A percentile compares a stretch with the other conserved stretches of the same genome.
Evolutionary conservation across 2,329 filamentous ascomycete species (phyloP).

Genomic region (Xylariomycetidae sp.): DNA sequence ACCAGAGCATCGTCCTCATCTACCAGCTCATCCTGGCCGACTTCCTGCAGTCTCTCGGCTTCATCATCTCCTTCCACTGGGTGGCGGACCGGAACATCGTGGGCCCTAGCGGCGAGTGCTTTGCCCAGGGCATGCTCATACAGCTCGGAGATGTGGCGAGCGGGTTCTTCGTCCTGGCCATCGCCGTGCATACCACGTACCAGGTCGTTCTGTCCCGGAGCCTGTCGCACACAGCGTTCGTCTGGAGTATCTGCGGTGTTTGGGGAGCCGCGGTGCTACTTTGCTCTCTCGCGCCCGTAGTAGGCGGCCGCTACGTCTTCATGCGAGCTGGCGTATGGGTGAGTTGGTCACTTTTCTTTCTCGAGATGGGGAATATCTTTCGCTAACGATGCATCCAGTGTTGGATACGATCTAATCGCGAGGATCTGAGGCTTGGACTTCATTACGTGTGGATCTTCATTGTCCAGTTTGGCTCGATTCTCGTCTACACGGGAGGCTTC

Average conservation of each 20-base stretch:
- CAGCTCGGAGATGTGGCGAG: constrained; percentile 49
- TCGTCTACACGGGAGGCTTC: constrained; percentile 40
- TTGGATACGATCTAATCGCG: constrained; percentile 45
- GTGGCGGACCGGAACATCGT: constrained; percentile 37
- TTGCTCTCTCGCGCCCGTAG: constrained; percentile 38
- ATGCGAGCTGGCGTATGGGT: constrained; percentile 48
- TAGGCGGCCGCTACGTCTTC: constrained; percentile 40
- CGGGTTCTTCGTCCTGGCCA: constrained; percentile 49
- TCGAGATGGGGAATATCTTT: not conserved
- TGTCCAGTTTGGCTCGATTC: constrained; percentile 45
- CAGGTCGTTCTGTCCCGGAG: constrained; percentile 41
- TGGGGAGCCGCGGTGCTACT: constrained; percentile 42
- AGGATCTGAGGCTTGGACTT: constrained; percentile 41
- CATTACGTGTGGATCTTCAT: constrained; percentile 55
- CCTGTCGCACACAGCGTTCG: constrained; percentile 35
- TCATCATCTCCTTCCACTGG: constrained; percentile 49
- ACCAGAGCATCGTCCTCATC: constrained; percentile 51
- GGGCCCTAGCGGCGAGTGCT: constrained; percentile 41
- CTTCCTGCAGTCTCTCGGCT: constrained; percentile 43
- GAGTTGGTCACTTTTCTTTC: constrained; percentile 12
- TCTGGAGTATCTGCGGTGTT: constrained; percentile 28
- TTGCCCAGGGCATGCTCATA: constrained; percentile 51
- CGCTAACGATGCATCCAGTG: constrained; percentile 31
- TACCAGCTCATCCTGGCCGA: constrained; percentile 51
- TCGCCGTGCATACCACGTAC: constrained; percentile 51